Base-by-base conservation (phyloP, 1,284 basidiomycete genomes). In the Naganishia liquefaciens region DNA sequence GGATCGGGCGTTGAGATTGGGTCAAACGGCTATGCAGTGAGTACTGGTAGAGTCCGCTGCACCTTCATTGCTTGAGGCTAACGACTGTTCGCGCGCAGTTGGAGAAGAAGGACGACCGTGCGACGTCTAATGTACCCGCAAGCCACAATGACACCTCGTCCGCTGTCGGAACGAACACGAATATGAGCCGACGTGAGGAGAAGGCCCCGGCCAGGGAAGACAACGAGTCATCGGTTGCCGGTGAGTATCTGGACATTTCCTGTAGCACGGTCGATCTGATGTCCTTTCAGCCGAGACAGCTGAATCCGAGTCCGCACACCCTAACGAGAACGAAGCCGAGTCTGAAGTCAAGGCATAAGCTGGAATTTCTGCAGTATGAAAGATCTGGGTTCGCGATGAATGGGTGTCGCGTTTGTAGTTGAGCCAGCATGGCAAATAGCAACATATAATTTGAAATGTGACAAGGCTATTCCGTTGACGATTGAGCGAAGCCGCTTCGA, bases 11-110 rank as follows among this genome's bases (percentile, higher is more conserved):
- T 85, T 63, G 82, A 85, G 70, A 81, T 85, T 57, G 86, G 85
- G 23, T 78, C 82, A 63, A 86, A 87, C 74, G 91, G 88, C 54
- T 91, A 89, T 75, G 80, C 84, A 68, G 89, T 93, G 72, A 79
- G 87, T 82, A 23, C 17, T 5, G 50, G 7, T 40, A 21, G 40
- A 37, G 2, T 19, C 7, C 42, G 39, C 21, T 46, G 39, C 27
- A 43, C 42, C 17, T 28, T 19, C 7, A 27, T 42, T 28, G 17
- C n/a, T 43, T 17, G 10, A 51, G 10, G 60, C 65, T 69, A 40
- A 66, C 33, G 27, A 42, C 37, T n/a, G 27, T 39, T 50, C 39
- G 25, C 47, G 51, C 21, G 2, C 68, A 77, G 77, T 68, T 78
- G 50, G 76, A 77, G 60, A 78, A 78, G 72, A 76, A 77, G 71